phyloP scores from a whole-genome alignment of 106 monocot species.

The Xerophyta viscosa region DNA sequence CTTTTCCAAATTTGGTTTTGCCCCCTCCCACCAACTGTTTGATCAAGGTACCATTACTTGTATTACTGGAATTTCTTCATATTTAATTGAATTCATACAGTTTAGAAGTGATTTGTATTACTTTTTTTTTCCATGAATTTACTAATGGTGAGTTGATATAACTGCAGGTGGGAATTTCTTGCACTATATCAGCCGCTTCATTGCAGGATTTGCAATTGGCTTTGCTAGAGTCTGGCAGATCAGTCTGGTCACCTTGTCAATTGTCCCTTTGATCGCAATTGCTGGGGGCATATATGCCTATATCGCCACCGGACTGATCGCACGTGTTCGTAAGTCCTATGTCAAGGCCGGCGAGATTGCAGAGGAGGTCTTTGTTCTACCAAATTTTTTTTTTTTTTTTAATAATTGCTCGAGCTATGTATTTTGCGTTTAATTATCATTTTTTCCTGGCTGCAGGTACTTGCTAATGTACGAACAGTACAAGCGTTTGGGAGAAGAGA shows the following conservation, averaged over 20 bases:
- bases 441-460: constrained; percentile 31
- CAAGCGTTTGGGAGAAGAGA: constrained; percentile 95
- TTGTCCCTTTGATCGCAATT: constrained; percentile 90
- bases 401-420: too few species aligned
- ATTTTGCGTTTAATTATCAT: neutral
- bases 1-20: too few species aligned
- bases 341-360: constrained; percentile 93
- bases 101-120: too few species aligned
- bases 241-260: constrained; percentile 95
- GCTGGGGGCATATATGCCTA: constrained; percentile 87
- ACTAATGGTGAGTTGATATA: too few species aligned
- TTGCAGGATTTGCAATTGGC: constrained; percentile 84
- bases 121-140: too few species aligned
- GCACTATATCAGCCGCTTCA: constrained; percentile 94
- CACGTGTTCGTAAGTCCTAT: constrained; percentile 90
- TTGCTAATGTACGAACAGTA: constrained; percentile 88
- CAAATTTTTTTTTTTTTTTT: too few species aligned
- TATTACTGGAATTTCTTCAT: too few species aligned
- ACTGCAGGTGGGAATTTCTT: constrained; percentile 73
- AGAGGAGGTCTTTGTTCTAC: too few species aligned
- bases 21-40: too few species aligned
- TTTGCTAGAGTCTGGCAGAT: constrained; percentile 93
- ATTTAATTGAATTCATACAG: too few species aligned
- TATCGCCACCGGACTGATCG: constrained; percentile 78
- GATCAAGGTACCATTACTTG: too few species aligned